Base-by-base conservation (phyloP, 2,329 filamentous ascomycete genomes). In the Neurospora crassa region DNA sequence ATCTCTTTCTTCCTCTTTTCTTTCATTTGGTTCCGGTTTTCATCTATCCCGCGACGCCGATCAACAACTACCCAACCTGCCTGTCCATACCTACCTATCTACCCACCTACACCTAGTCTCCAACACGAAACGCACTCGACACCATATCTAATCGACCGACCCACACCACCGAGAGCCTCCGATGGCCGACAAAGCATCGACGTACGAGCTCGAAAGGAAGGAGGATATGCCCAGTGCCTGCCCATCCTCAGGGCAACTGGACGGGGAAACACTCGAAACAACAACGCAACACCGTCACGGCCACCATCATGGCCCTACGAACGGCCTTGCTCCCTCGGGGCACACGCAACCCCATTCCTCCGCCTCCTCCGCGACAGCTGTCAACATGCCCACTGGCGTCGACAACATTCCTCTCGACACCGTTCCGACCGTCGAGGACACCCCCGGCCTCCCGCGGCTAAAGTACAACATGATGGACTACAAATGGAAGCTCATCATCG, bases 401-500 rank as follows among this genome's bases (percentile, higher is more conserved):
- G 53, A 16, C 71, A n/a, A 41, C 43, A 16, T 67, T 43, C 69
- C 37, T 41, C 69, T 10, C 18, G 72, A 63, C 63, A 40, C 72
- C 45, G 70, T 74, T 18, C 70, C 72, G 47, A 68, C 68, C 7
- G 12, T 45, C 7, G 72, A 75, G 3, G 73, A 71, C 34, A 70
- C 74, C 18, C 76, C 74, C 1, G 76, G 76, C 70, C 76, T 77
- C 12, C 76, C 76, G 1, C 75, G 74, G 6, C 74, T 84, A 14
- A 80, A 82, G 72, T 82, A 81, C 74, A 79, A 77, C 40, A 71
- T 81, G 53, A 74, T 78, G 74, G 77, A 79, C 69, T 80, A 79
- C 75, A 82, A 80, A 75, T 75, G 77, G 79, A 83, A 83, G 70
- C 82, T 86, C 16, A 83, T 83, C 73, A 72, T 86, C 11, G 82